A percentile compares a stretch with the other conserved stretches of the same genome.
These are phyloP conservation scores for Sugiyamaella grinbergsii DNA, from an alignment of 1,139 yeast genomes.

Conservation along the genomic window DNA sequence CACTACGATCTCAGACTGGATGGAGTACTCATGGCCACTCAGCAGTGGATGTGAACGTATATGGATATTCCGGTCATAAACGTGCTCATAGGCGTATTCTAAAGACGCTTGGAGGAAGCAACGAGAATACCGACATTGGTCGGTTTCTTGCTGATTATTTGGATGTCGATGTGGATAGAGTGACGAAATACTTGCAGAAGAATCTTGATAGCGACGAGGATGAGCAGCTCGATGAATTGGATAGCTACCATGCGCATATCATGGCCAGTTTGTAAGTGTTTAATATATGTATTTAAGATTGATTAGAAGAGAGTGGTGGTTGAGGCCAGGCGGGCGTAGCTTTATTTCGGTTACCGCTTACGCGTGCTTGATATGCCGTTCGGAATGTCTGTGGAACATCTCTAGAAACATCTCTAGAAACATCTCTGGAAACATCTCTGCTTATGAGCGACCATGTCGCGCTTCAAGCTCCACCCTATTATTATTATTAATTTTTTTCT, in stretches of 20 bases:
- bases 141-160: slow-evolving; percentile 62
- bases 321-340: too few relatives aligned
- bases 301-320: too few relatives aligned
- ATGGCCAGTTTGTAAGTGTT: neutral
- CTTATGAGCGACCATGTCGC: too few relatives aligned
- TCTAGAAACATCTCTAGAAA: too few relatives aligned
- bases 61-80: slow-evolving; percentile 63
- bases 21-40: slow-evolving; percentile 92
- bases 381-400: too few relatives aligned
- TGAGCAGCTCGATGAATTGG: slow-evolving; percentile 15
- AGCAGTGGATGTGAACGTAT: slow-evolving; percentile 86
- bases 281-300: too few relatives aligned
- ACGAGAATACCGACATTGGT: slow-evolving; percentile 84
- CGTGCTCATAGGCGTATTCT: slow-evolving; percentile 42
- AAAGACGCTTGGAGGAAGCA: slow-evolving; percentile 66
- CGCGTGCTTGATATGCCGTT: too few relatives aligned
- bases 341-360: too few relatives aligned
- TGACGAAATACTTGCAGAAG: slow-evolving; percentile 47
- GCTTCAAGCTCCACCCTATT: too few relatives aligned
- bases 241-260: slow-evolving; percentile 19
- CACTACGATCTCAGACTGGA: slow-evolving; percentile 72
- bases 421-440: too few relatives aligned
- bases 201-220: slow-evolving; percentile 17
- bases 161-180: slow-evolving; percentile 53
- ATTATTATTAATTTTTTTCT: too few relatives aligned